Evolutionary conservation across 2,329 filamentous ascomycete genomes (phyloP), one percentile per base, ranked within the genome.

Genomic region (Malbranchea cinnamomea): DNA sequence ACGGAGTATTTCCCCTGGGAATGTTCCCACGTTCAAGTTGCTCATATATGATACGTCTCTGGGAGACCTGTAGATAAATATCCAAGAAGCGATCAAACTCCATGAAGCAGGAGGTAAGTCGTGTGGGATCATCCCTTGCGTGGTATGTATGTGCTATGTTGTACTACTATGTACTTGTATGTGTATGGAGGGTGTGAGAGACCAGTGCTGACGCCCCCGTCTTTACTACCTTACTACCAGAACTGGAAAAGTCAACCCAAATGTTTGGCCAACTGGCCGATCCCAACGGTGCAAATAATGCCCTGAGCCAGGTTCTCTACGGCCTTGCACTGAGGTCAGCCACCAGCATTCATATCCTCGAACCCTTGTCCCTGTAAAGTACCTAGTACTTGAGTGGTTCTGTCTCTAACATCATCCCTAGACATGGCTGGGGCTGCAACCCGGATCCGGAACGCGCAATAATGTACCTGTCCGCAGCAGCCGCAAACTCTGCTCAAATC

Each of bases 291-390:
- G 72, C 77, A 28, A 93, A 94, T 51, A 93, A 95, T 56, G 81
- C 89, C 23, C 66, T 98, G 40, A 89, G 83, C 46, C 87, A 98
- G 59, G 89, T 98, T 20, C 68, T 98, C 31, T 98, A 93, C 51
- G 89, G 89, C 3, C 77, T 98, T 34, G 85, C 87, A 30, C 58
- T 94, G 41, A 71, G 83, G 78, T 85, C 55, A 57, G 71, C 64
- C 30, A 16, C n/a, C n/a, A n/a, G n/a, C n/a, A n/a, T n/a, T n/a
- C n/a, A 18, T 34, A 23, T 27, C 12, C 26, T 33, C 17, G 15
- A 30, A 23, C 28, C 14, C 29, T 31, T 9, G 23, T 36, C 9
- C 32, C 30, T 25, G 26, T 28, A 22, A 11, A 19, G 5, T 5
- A 9, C 20, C 32, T 20, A 34, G 17, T 16, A 32, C 23, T 16